phyloP scores from a whole-genome alignment of 495 filamentous ascomycete genomes.

The Penicillium atrosanguineum region DNA sequence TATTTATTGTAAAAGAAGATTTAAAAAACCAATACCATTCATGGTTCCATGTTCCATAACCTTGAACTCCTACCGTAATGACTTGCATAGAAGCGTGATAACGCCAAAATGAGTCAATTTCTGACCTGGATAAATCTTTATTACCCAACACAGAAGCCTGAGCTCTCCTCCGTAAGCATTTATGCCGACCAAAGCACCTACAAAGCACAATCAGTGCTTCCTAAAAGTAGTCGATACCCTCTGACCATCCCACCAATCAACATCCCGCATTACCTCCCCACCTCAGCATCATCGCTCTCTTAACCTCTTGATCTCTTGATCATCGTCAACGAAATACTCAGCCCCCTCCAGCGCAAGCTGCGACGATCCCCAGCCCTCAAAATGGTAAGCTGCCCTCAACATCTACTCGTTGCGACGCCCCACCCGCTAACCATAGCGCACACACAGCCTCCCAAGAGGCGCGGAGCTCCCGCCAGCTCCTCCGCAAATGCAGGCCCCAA shows the following conservation, averaged over 20 bases:
- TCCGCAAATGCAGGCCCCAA: conserved; percentile 33
- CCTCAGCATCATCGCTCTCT: not conserved
- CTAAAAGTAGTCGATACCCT: conserved; percentile 27
- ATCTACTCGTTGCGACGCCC: not conserved
- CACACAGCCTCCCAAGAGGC: conserved; percentile 41
- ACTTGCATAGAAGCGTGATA: no score
- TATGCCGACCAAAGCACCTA: conserved; percentile 83
- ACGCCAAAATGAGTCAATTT: no score
- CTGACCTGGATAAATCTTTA: conserved; percentile 18
- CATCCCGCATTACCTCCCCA: not conserved
- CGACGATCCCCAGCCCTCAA: not conserved
- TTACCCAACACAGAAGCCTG: conserved; percentile 16
- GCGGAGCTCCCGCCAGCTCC: conserved; percentile 29
- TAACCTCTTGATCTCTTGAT: not conserved
- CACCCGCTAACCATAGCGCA: not conserved
- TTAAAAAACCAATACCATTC: no score
- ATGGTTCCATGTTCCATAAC: no score
- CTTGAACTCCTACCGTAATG: no score
- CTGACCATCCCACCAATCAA: not conserved
- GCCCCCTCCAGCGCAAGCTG: not conserved
- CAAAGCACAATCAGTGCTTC: conserved; percentile 45
- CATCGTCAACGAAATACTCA: not conserved
- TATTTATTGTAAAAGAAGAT: no score
- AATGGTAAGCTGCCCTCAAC: not conserved
- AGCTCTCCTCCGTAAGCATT: no score